Base-by-base conservation (phyloP, 495 filamentous ascomycete genomes). In the Penicillium angulare region DNA sequence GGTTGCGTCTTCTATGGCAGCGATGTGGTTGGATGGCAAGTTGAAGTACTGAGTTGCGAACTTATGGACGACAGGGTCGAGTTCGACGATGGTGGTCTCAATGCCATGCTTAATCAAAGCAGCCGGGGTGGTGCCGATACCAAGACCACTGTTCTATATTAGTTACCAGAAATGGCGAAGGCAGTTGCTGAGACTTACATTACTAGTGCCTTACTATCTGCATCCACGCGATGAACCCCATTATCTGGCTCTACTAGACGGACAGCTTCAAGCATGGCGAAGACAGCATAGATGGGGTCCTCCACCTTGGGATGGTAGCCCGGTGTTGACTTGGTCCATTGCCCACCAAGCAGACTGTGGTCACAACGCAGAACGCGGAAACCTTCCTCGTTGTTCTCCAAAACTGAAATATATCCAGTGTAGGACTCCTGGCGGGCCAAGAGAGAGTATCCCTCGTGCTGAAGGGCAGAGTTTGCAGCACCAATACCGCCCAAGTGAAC, bases 221-320 rank as follows among this genome's bases (percentile, higher is more conserved):
- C 64, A 53, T 91, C 87, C 7, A 75, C 66, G 68, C 71, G 60
- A 16, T 78, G 66, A 50, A 74, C 57, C 18, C 65, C 55, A 50
- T 66, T 46, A 43, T 80, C 75, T 3, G 74, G 71, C 55, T 89
- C 77, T 27, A 96, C 77, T 20, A 98, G 76, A 23, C 93, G 79
- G 7, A 97, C 88, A 3, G 92, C 90, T 63, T 97, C 93, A 21
- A 98, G 79, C 77, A 92, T 95, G 16, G 86, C 82, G 66, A 98
- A 98, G 13, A 97, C 84, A 0, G 89, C 86, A 56, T 97, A 98
- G 39, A 98, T 87, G 0, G 93, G 89, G 64, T 98, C 93, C 18
- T 81, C 81, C 16, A 86, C 71, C 20, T 84, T 74, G 7, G 74
- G 73, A 0, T 56, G 63, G 59, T 76, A 74, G 24, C 63, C 56